These are phyloP conservation scores for Euphorbia peplus DNA, from an alignment of 345 rosid species.

Conservation along the genomic window DNA sequence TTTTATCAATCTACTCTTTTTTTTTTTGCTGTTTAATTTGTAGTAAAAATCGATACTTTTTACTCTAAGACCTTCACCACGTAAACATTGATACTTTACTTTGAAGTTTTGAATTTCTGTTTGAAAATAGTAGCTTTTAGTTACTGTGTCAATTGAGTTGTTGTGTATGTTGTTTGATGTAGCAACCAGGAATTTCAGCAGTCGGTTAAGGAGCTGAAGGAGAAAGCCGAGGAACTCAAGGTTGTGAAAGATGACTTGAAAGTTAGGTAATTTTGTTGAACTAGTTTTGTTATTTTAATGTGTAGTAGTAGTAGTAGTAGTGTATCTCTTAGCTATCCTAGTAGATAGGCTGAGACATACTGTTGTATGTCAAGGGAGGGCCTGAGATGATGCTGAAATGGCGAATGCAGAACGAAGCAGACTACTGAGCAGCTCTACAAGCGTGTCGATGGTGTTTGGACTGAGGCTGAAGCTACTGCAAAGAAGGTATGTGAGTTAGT, in stretches of 20 bases:
- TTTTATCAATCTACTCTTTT: neutral
- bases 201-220: conserved; percentile 77
- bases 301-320: too few species aligned
- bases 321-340: conserved; percentile 25
- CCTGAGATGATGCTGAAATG: conserved; percentile 74
- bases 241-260: conserved; percentile 67
- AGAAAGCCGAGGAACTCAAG: conserved; percentile 63
- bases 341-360: conserved; percentile 57
- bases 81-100: too few species aligned
- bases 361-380: conserved; percentile 56
- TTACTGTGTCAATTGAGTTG: neutral
- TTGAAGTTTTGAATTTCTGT: too few species aligned
- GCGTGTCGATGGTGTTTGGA: conserved; percentile 83
- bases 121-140: neutral
- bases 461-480: conserved; percentile 83
- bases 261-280: conserved; percentile 53
- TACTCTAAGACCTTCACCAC: too few species aligned
- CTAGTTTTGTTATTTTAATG: conserved; percentile 1
- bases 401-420: conserved; percentile 87
- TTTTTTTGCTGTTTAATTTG: neutral
- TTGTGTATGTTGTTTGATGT: conserved; percentile 10
- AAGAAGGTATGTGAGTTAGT: conserved; percentile 69
- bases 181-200: conserved; percentile 76
- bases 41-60: neutral
- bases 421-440: conserved; percentile 82